Evolutionary conservation across 2,329 filamentous ascomycete genomes (phyloP), one percentile per base, ranked within the genome.

Genomic region (Cercospora brassicicola): DNA sequence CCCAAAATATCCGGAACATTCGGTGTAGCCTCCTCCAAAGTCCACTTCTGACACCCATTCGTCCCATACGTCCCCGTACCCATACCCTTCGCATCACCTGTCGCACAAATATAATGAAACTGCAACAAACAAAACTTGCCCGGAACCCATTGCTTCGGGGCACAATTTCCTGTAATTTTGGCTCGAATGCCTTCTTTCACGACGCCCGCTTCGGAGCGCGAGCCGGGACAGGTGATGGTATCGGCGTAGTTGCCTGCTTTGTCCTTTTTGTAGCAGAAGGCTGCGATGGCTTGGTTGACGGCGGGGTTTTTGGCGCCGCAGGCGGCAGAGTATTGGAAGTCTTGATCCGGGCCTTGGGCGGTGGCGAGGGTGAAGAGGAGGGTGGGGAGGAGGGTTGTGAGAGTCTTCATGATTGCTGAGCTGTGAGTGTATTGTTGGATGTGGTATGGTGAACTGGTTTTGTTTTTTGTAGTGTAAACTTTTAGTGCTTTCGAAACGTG

Each of bases 51-150:
- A 68, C 72, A 73, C 48, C 65, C 67, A 31, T 26, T 31, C 36
- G 45, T 66, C 36, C 72, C 72, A 70, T 64, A 72, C 56, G 57
- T 48, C 39, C 33, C 51, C 39, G 11, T 61, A 6, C 45, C 62
- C 10, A 60, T 63, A 4, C 71, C 71, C 36, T 55, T 65, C 30
- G 26, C 18, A 13, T 45, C 59, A 1, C 57, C 45, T 3, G 26
- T 59, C 7, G 70, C 72, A 59, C 74, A 76, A 42, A 76, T 67
- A 6, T 64, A 67, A 48, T 74, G 70, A 30, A 76, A 72, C 66
- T 76, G 74, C 36, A 71, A 48, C 26, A 55, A 20, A 55, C 74
- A 76, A 62, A 69, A 75, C 59, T 72, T 66, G 31, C 57, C 33
- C 7, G 74, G 73, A 3, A 76, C 63, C 70, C 71, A 76, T 53